Base-by-base conservation (phyloP, 169 alveolate genomes). In the Cryptosporidium bovis region DNA sequence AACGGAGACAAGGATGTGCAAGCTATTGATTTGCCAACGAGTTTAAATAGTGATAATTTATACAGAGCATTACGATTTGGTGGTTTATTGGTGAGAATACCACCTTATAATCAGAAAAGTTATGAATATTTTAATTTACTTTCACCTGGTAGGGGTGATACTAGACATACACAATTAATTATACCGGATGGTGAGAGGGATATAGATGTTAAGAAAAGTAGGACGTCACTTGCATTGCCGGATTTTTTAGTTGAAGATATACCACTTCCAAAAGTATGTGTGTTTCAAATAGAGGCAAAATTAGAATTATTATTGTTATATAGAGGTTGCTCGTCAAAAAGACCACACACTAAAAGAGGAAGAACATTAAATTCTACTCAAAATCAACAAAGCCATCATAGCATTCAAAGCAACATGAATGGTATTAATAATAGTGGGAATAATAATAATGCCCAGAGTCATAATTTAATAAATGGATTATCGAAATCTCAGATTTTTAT, bases 101-200 rank as follows among this genome's bases (percentile, higher is more conserved):
- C 87, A 60, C 87, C 87, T 10, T 77, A 77, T 24, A 77, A 77
- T 62, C 87, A 77, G 56, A 77, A 77, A 60, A 77, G 87, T 62
- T 77, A 77, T 62, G 87, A 77, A 27, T 62, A 77, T 36, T 77
- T 77, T 62, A 77, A 77, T 77, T 62, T 77, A 24, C 51, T 77
- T n/a, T 77, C 87, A 2, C 87, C 87, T n/a, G 87, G 87, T n/a
- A 77, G 87, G 12, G 87, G 87, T 2, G 87, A 77, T 77, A 77
- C 87, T n/a, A 58, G 87, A 18, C 87, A 77, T 62, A 77, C 87
- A 27, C 87, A 77, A 62, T 62, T 77, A 15, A 71, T 77, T n/a
- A 77, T 77, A 60, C 87, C 87, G 12, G 87, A 77, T 77, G 87
- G 87, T 44, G 87, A 77, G 29, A 77, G 87, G 48, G 87, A 77